These are phyloP conservation scores for Populus tomentosa DNA, from an alignment of 441 rosid genomes.

Conservation along the genomic window DNA sequence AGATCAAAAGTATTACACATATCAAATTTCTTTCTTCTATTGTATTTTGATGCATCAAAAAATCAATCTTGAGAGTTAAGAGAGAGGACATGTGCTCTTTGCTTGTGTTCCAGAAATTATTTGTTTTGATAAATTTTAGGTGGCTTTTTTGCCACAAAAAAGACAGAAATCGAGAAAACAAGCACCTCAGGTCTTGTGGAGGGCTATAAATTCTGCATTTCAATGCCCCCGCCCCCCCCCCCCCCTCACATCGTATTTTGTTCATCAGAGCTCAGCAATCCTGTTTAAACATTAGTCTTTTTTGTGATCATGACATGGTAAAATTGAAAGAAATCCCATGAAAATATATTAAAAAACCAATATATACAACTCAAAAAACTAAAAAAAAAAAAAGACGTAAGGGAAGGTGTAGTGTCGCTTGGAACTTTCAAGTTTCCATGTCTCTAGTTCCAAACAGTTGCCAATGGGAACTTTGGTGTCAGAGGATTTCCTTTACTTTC, in stretches of 20 bases:
- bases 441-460: neutral
- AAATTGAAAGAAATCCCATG: neutral
- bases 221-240: no score
- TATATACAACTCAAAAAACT: no score
- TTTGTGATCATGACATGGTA: neutral
- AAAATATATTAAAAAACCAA: no score
- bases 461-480: conserved; percentile 30
- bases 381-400: neutral
- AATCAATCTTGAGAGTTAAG: no score
- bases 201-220: neutral
- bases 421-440: neutral
- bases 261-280: neutral
- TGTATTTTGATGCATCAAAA: neutral
- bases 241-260: no score
- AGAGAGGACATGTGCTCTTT: no score
- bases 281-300: neutral
- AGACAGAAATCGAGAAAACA: neutral
- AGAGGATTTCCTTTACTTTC: conserved; percentile 45
- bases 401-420: neutral
- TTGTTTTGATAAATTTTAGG: no score
- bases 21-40: neutral
- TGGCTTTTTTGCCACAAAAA: neutral
- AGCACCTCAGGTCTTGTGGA: neutral
- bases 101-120: neutral
- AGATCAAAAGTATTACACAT: neutral